A percentile compares a stretch with the other conserved stretches of the same genome.
phyloP scores from a whole-genome alignment of 257 asterid species.

The Forsythia suspensa region DNA sequence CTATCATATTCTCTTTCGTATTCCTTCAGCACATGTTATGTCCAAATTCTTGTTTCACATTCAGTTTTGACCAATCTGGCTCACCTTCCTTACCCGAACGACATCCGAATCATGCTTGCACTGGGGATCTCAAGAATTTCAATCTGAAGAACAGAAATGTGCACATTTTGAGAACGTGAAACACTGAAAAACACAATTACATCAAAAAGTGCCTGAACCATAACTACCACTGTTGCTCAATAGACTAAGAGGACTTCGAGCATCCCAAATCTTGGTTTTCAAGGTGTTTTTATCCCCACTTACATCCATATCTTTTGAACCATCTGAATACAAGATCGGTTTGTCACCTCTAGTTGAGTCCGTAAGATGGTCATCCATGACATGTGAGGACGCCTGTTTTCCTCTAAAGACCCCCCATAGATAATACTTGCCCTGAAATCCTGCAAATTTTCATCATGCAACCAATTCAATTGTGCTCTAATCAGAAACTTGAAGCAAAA shows the following conservation, averaged over 20 bases:
- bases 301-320: background rate
- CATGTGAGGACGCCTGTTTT: slow-evolving; percentile 24
- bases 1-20: background rate
- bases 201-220: slow-evolving; percentile 15
- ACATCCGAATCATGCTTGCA: background rate
- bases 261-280: slow-evolving; percentile 7
- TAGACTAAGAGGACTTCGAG: slow-evolving; percentile 25
- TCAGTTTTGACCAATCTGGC: background rate
- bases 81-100: background rate
- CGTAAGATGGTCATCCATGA: background rate
- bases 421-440: slow-evolving; percentile 54
- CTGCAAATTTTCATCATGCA: slow-evolving; percentile 38
- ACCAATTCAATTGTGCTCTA: slow-evolving; percentile 1
- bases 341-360: background rate
- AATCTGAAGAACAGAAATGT: background rate
- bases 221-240: slow-evolving; percentile 25
- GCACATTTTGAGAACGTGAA: background rate
- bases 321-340: background rate
- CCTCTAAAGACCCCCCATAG: slow-evolving; percentile 84
- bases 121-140: background rate
- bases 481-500: slow-evolving; percentile 5
- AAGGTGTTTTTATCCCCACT: background rate
- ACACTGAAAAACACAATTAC: background rate
- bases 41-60: background rate
- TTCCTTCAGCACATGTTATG: background rate